Percentiles rank a stretch among this genome's conserved stretches.
These are phyloP conservation scores for Alternaria alternata DNA, from an alignment of 2,329 filamentous ascomycete genomes.

Conservation along the genomic window DNA sequence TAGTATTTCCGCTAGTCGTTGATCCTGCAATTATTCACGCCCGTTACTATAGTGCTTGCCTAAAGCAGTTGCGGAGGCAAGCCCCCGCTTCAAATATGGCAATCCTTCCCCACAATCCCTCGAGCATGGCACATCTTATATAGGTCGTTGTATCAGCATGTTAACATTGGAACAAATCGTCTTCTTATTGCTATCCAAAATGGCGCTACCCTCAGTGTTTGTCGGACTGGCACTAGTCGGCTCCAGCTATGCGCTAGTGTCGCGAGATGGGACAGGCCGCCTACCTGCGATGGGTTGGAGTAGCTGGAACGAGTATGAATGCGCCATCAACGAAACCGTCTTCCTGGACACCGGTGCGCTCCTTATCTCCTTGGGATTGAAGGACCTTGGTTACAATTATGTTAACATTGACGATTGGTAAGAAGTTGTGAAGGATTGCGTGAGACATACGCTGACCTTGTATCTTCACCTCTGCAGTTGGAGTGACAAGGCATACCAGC, in stretches of 20 bases:
- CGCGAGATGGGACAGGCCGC: constrained; percentile 26
- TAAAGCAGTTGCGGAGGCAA: neutral
- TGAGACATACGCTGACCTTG: neutral
- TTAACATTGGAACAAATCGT: neutral
- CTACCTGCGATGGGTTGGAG: constrained; percentile 35
- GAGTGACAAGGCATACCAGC: constrained; percentile 54
- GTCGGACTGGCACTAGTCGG: constrained; percentile 2
- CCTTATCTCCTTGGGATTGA: constrained; percentile 28
- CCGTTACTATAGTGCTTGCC: neutral
- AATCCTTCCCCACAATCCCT: neutral
- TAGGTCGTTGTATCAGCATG: neutral
- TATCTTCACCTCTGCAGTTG: constrained; percentile 46
- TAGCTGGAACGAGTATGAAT: constrained; percentile 34
- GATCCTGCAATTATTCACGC: neutral
- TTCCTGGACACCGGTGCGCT: constrained; percentile 27
- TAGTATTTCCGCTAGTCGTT: neutral
- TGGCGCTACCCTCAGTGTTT: constrained; percentile 3
- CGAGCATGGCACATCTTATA: neutral
- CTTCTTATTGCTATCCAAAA: neutral
- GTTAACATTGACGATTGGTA: constrained; percentile 67
- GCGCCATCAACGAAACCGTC: constrained; percentile 32
- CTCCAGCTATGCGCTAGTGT: constrained; percentile 10
- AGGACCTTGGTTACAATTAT: constrained; percentile 49
- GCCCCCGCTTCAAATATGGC: neutral
- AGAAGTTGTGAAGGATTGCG: neutral